Base-by-base conservation (phyloP, 2,329 filamentous ascomycete species). In the Penicillium glabrum region DNA sequence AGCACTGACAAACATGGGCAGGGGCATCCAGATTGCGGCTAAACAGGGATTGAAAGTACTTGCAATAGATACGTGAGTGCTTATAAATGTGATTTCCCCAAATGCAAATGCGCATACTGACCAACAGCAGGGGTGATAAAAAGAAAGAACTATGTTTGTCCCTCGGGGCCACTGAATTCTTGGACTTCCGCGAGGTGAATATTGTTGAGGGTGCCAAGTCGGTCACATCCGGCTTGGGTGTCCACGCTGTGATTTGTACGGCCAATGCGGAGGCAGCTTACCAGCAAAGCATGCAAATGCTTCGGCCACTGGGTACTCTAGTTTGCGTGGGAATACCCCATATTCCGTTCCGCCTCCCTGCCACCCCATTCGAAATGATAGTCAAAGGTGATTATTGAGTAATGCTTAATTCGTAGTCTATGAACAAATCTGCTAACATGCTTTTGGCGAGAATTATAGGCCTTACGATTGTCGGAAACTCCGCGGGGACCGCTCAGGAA, bases 321-420 rank as follows among this genome's bases (percentile, higher is more conserved):
- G 78, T 80, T 1, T 80, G 78, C 33, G 77, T 80, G 5, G 79
- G 79, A 1, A 70, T 80, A 37, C 79, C 79, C 10, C 77, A 73
- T 46, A 65, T 70, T 5, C 72, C 71, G 3, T 80, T 77, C 58
- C 72, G 72, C 60, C 69, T 81, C 19, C 78, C 78, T 5, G 77
- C 78, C 58, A 75, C 74, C 6, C 79, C 79, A 0, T 75, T 81
- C 24, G 75, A 79, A 29, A 80, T 80, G 72, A 77, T 78, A 37
- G 77, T 79, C 26, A 75, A 74, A 62, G 77, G 77, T 74, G 57
- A 49, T 63, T 50, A 16, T n/a, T 31, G 9, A 9, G 16, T 2
- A 43, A n/a, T 16, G 6, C 27, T 5, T 27, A 13, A 11, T n/a
- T 16, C 31, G 59, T 56, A 1, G 53, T 54, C 6, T 53, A 29